phyloP scores from a whole-genome alignment of 345 rosid species.

The Raphanus raphanistrum region DNA sequence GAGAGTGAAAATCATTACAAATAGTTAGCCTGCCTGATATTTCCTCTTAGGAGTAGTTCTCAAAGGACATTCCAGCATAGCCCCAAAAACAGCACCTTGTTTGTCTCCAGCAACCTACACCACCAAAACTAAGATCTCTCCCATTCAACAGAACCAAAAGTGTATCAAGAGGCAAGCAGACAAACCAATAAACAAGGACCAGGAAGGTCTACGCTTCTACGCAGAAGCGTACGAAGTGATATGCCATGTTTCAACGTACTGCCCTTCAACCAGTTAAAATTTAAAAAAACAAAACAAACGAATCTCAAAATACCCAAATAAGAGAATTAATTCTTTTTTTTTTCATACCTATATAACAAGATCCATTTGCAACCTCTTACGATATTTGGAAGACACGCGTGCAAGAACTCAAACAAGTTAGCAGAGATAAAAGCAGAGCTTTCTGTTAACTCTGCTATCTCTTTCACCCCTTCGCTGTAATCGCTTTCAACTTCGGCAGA shows the following conservation, averaged over 20 bases:
- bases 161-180: background rate
- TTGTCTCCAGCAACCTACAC: constrained; percentile 75
- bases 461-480: constrained; percentile 45
- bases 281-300: constrained; percentile 33
- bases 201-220: constrained; percentile 68
- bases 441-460: constrained; percentile 49
- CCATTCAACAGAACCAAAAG: background rate
- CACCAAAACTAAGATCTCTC: constrained; percentile 1
- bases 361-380: constrained; percentile 88
- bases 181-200: constrained; percentile 90
- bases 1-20: no score
- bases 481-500: constrained; percentile 48
- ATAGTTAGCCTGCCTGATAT: constrained; percentile 61
- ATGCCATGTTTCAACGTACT: constrained; percentile 95
- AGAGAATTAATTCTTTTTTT: background rate
- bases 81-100: constrained; percentile 87
- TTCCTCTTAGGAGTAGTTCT: constrained; percentile 82
- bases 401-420: constrained; percentile 68
- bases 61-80: constrained; percentile 74
- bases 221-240: constrained; percentile 87
- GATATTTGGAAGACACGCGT: constrained; percentile 75
- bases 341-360: constrained; percentile 74
- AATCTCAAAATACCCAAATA: background rate
- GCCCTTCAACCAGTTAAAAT: constrained; percentile 78
- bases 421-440: constrained; percentile 66